These are phyloP conservation scores for Umbelopsis sp. DNA, from an alignment of 192 early-diverging fungal genomes.

Conservation along the genomic window DNA sequence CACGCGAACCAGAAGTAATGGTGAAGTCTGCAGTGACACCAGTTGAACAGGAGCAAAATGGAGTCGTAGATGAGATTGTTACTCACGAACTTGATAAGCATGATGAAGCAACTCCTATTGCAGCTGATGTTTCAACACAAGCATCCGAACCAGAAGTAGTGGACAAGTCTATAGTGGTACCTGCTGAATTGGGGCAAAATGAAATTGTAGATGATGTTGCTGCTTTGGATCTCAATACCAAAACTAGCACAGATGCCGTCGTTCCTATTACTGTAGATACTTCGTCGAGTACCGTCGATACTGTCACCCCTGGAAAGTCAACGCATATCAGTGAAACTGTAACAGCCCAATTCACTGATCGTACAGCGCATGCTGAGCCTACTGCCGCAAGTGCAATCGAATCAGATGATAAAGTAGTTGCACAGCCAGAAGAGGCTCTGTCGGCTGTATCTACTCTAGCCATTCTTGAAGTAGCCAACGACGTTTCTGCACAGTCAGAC, in stretches of 20 bases:
- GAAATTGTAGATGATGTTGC: neutral
- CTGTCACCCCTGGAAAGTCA: neutral
- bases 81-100: too few relatives aligned
- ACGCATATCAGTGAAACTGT: neutral
- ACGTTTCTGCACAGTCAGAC: neutral
- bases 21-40: too few relatives aligned
- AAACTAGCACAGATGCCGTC: neutral
- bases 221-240: neutral
- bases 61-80: too few relatives aligned
- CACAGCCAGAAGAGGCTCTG: neutral
- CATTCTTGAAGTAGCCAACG: neutral
- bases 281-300: neutral
- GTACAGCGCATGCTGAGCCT: neutral
- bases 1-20: too few relatives aligned
- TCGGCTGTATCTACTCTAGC: neutral
- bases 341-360: neutral
- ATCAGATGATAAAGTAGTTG: neutral
- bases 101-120: neutral
- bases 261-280: neutral
- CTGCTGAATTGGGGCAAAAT: neutral
- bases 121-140: neutral
- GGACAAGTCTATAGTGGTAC: neutral
- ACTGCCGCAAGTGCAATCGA: neutral
- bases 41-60: too few relatives aligned
- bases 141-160: neutral